phyloP scores from a whole-genome alignment of 2,329 filamentous ascomycete species.

The Lachnellula subtilissima region DNA sequence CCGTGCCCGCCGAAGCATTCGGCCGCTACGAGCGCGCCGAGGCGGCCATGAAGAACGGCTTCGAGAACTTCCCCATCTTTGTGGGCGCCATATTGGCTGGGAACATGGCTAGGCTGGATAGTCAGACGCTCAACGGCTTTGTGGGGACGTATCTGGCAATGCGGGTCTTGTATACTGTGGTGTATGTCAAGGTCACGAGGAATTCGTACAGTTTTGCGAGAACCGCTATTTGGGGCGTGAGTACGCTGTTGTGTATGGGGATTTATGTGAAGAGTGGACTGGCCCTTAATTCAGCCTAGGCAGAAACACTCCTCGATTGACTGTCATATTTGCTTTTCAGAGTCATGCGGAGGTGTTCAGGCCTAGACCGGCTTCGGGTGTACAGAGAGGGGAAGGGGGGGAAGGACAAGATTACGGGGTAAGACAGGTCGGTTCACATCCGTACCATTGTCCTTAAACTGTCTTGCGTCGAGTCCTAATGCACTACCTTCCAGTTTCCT shows the following conservation, averaged over 20 bases:
- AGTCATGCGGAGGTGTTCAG: too few relatives aligned
- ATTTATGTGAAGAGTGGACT: conserved; percentile 4
- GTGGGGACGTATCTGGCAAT: conserved; percentile 6
- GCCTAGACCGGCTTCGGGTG: too few relatives aligned
- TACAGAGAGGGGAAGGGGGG: too few relatives aligned
- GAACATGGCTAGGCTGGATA: conserved; percentile 35
- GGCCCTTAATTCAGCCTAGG: not conserved
- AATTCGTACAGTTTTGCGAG: not conserved
- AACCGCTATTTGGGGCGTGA: not conserved
- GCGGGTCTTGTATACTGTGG: conserved; percentile 5
- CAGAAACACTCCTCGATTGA: too few relatives aligned
- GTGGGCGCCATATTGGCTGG: conserved; percentile 39
- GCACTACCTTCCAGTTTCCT: too few relatives aligned
- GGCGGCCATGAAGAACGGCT: conserved; percentile 40
- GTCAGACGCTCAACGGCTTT: conserved; percentile 13
- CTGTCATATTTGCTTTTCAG: too few relatives aligned
- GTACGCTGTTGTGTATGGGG: not conserved
- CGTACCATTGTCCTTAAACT: too few relatives aligned
- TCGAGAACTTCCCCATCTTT: conserved; percentile 44
- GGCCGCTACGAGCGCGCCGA: conserved; percentile 40
- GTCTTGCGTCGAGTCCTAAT: too few relatives aligned
- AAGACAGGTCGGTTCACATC: too few relatives aligned
- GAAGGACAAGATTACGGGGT: too few relatives aligned
- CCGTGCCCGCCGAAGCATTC: conserved; percentile 34
- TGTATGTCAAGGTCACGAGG: conserved; percentile 1